Conservation (phyloP, 305 asterid genomes). For the Nicotiana rustica region DNA sequence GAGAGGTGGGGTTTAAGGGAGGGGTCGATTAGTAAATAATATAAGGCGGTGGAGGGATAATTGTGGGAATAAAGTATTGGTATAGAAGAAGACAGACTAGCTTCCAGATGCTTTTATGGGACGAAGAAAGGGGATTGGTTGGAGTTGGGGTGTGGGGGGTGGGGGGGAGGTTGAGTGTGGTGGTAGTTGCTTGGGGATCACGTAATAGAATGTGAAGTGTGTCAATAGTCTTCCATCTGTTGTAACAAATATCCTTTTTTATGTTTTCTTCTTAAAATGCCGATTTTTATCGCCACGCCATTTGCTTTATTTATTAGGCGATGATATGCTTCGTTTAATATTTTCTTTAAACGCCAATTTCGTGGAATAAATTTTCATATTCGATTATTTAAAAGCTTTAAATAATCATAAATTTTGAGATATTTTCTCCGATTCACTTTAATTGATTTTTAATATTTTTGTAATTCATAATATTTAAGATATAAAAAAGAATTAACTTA, state of each 20-base stretch:
- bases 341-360: too few species aligned
- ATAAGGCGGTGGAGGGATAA: conserved; percentile 30
- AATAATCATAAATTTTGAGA: too few species aligned
- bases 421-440: too few species aligned
- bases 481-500: too few species aligned
- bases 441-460: too few species aligned
- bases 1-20: conserved; percentile 16
- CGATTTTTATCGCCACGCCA: neutral
- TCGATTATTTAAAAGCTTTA: too few species aligned
- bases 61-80: conserved; percentile 26
- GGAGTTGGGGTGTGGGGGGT: neutral
- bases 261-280: neutral
- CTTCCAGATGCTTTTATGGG: conserved; percentile 23
- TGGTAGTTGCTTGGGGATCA: conserved; percentile 21
- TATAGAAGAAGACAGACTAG: conserved; percentile 26
- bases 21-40: neutral
- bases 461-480: too few species aligned
- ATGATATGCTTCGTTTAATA: too few species aligned
- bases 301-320: too few species aligned
- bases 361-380: too few species aligned
- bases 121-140: conserved; percentile 11
- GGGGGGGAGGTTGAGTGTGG: neutral
- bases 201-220: neutral
- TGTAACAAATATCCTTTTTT: neutral
- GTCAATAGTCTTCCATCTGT: neutral